phyloP scores from a whole-genome alignment of 2,329 filamentous ascomycete species.

The Diaporthe sp. region DNA sequence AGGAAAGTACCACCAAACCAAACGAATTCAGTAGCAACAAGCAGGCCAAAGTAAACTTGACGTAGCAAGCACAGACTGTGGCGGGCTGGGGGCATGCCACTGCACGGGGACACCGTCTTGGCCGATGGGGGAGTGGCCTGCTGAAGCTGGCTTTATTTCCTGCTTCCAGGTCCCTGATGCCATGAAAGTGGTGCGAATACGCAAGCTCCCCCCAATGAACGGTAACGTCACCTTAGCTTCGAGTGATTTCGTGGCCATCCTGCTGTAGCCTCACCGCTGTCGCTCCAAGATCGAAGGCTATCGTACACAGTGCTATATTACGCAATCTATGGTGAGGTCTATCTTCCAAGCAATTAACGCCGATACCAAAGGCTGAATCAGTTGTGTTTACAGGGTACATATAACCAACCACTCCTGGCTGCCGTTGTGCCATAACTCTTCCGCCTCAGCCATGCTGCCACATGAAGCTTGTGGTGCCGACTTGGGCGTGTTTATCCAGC shows the following conservation, averaged over 20 bases:
- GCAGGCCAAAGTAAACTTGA: no score
- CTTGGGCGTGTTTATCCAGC: constrained; percentile 57
- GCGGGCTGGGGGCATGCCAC: no score
- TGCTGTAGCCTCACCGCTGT: no score
- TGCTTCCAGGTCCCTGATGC: no score
- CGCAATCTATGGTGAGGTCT: not conserved
- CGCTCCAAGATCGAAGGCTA: not conserved
- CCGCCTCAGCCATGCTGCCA: constrained; percentile 57
- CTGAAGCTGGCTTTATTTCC: no score
- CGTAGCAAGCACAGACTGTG: no score
- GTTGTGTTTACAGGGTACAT: not conserved
- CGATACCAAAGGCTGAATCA: not conserved
- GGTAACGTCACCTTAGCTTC: not conserved
- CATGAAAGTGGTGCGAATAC: no score
- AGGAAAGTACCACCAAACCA: no score
- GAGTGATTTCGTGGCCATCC: not conserved
- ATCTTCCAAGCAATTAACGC: not conserved
- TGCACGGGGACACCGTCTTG: no score
- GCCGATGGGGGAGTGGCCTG: no score
- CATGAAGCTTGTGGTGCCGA: constrained; percentile 54
- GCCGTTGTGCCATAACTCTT: not conserved
- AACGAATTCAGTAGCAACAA: no score
- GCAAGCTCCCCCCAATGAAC: no score
- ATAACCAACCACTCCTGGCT: not conserved
- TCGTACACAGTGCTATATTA: not conserved